phyloP scores from a whole-genome alignment of 202 grass and related monocot species.

The Saccharum hybrid region DNA sequence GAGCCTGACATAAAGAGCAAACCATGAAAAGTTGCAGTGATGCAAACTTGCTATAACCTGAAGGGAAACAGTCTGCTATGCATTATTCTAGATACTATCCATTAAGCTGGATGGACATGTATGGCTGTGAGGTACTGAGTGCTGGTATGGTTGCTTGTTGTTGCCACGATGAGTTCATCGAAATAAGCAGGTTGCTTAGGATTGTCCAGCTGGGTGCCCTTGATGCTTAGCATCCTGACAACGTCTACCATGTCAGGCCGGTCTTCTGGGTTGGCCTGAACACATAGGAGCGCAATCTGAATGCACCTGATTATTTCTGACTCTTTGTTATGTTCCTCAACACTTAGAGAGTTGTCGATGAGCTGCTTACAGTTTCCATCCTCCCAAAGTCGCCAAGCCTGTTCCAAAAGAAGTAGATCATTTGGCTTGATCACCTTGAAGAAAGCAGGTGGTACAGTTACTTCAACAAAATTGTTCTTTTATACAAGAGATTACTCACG shows the following conservation, averaged over 20 bases:
- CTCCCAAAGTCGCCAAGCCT: conserved; percentile 54
- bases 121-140: background rate
- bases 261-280: too few species aligned
- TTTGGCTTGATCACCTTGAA: background rate
- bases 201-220: too few species aligned
- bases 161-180: too few species aligned
- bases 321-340: conserved; percentile 21
- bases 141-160: too few species aligned
- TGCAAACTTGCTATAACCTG: too few species aligned
- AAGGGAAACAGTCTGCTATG: too few species aligned
- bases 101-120: background rate
- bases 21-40: too few species aligned
- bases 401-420: background rate
- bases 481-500: conserved; percentile 9
- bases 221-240: too few species aligned
- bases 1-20: too few species aligned
- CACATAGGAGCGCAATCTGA: too few species aligned
- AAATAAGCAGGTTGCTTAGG: too few species aligned
- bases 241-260: too few species aligned
- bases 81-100: background rate
- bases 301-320: conserved; percentile 36
- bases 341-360: conserved; percentile 32
- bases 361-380: conserved; percentile 38
- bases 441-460: background rate
- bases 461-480: background rate